Base-by-base conservation (phyloP, 2,329 filamentous ascomycete species). In the Colletotrichum paranaense region DNA sequence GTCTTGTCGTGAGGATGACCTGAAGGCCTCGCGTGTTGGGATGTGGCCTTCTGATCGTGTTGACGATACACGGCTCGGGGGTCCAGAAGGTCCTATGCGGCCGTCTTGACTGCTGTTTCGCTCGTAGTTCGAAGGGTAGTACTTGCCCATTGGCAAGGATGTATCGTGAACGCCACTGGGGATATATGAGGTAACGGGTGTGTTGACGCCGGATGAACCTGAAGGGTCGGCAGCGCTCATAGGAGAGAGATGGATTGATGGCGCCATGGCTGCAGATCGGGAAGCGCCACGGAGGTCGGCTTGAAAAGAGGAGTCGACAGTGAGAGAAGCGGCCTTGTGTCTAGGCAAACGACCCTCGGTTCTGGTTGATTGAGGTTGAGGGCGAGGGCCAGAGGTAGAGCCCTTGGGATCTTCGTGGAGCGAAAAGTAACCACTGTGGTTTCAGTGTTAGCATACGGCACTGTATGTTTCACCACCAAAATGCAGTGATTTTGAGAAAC, bases 71-170 rank as follows among this genome's bases (percentile, higher is more conserved):
- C 67, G 68, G 52, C 16, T 60, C 5, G 58, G 32, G 11, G 62
- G 57, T 2, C 60, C 64, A 22, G 66, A 65, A 68, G 56, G 67
- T 35, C 46, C 75, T 74, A 62, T 75, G 67, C 66, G 74, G 77
- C 52, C 6, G 7, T 66, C 57, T 11, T 75, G 75, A 24, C 74
- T 75, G 62, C 80, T 82, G 62, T 83, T 79, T 32, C 82, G 83
- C 75, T 90, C 88, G 76, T 90, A 92, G 80, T 91, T 91, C 30
- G 88, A 87, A 0, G 90, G 90, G 72, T 92, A 91, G 76, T 92
- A 92, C 80, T 91, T 92, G 28, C 90, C 90, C 81, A 90, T 83
- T 0, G 89, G 88, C 38, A 90, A 80, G 4, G 84, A 80, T 46
- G 80, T 84, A 49, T 86, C 85, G 62, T 87, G 84, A 49, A 86